Percentiles rank a stretch among this genome's conserved stretches.
Evolutionary conservation across 75 land plant genomes (phyloP).

Genomic region (Isoetes taiwanensis): DNA sequence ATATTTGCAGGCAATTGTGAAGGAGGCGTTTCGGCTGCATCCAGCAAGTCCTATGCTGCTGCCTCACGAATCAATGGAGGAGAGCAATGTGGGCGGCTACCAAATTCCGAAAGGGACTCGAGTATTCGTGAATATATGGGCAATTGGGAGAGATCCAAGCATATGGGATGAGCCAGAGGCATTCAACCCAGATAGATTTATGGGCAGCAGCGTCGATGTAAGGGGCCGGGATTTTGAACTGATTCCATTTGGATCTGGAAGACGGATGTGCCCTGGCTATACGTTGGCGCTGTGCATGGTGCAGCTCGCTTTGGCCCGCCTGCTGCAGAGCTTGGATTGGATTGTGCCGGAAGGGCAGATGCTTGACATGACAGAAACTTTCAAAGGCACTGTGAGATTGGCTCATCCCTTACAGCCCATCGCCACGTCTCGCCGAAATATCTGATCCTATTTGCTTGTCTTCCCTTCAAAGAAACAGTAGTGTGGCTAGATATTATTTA

Average conservation of each 20-base stretch:
- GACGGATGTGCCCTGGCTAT: constrained; percentile 74
- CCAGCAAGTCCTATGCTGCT: constrained; percentile 71
- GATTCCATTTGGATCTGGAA: constrained; percentile 68
- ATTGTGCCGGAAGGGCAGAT: constrained; percentile 44
- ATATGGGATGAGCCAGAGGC: constrained; percentile 45
- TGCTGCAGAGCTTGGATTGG: constrained; percentile 69
- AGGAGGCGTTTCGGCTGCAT: constrained; percentile 78
- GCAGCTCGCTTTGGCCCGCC: constrained; percentile 49
- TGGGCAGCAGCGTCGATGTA: constrained; percentile 9
- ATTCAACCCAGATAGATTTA: constrained; percentile 61
- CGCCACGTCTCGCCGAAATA: constrained; percentile 50
- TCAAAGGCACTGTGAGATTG: constrained; percentile 69
- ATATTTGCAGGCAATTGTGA: constrained; percentile 62
- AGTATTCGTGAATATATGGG: constrained; percentile 70
- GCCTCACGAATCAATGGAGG: constrained; percentile 48
- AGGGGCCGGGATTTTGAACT: constrained; percentile 53
- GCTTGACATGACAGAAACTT: constrained; percentile 48
- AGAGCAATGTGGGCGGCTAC: constrained; percentile 52
- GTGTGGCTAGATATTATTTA: too few species aligned
- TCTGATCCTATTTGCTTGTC: too few species aligned
- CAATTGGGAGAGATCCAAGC: constrained; percentile 40
- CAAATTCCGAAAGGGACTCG: constrained; percentile 49
- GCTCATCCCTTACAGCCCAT: constrained; percentile 43
- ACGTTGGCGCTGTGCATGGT: constrained; percentile 54
- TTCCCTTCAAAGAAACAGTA: too few species aligned